Percentiles rank a stretch among this genome's conserved stretches.
Conservation (phyloP, 768 basidiomycete genomes). For the Phylloporus scabripes region DNA sequence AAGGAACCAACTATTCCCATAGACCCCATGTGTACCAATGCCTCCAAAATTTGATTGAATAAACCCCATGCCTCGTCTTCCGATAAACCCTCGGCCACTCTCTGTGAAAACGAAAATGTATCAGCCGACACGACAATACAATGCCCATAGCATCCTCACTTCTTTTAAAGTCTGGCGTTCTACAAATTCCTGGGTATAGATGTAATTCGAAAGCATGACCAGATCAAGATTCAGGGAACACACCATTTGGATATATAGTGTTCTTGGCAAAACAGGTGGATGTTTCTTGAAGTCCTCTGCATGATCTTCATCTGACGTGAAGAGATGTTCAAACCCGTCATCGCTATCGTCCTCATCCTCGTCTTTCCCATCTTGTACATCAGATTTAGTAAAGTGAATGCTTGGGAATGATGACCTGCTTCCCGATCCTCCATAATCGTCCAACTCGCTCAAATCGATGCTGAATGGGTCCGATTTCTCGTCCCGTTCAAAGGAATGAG, state of each 20-base stretch:
- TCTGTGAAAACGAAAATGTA: conserved; percentile 30
- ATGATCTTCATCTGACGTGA: conserved; percentile 24
- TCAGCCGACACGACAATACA: background rate
- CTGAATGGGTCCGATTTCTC: conserved; percentile 55
- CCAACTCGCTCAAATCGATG: conserved; percentile 57
- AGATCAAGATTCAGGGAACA: background rate
- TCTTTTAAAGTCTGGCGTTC: conserved; percentile 88
- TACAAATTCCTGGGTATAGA: conserved; percentile 65
- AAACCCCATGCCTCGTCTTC: conserved; percentile 88
- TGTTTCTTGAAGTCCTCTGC: conserved; percentile 31
- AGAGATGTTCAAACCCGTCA: conserved; percentile 35
- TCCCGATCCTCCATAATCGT: conserved; percentile 50
- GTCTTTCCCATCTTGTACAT: conserved; percentile 34
- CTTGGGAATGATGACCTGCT: conserved; percentile 70
- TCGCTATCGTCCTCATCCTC: conserved; percentile 37
- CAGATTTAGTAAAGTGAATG: conserved; percentile 67
- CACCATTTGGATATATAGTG: conserved; percentile 95
- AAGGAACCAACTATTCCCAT: conserved; percentile 68
- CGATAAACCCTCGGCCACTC: conserved; percentile 72
- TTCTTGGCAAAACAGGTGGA: conserved; percentile 39
- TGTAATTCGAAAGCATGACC: background rate
- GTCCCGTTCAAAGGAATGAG: conserved; percentile 36
- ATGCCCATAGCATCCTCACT: conserved; percentile 31
- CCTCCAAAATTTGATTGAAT: conserved; percentile 86
- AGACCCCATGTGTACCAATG: conserved; percentile 83